phyloP scores from a whole-genome alignment of 805 yeast genomes.

The Candida rishiriensis region DNA sequence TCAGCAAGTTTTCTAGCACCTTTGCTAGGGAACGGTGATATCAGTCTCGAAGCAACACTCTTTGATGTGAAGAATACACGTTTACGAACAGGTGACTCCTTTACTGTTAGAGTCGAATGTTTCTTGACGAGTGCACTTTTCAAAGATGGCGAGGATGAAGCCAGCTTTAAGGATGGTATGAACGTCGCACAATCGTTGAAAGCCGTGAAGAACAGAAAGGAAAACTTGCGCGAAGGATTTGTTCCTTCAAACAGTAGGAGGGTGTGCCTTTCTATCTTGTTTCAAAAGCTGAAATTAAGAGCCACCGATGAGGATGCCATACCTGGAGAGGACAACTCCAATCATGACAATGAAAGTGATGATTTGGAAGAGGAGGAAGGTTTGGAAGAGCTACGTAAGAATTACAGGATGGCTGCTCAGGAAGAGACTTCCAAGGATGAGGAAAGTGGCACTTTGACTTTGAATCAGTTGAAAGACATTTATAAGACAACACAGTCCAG shows the following conservation, averaged over 20 bases:
- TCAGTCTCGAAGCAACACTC: conserved; percentile 52
- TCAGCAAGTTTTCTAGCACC: conserved; percentile 65
- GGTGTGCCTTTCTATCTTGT: conserved; percentile 9
- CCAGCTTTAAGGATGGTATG: neutral
- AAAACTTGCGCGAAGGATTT: neutral
- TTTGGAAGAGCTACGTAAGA: conserved; percentile 13
- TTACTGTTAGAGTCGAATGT: conserved; percentile 66
- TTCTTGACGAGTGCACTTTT: conserved; percentile 33
- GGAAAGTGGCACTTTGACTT: conserved; percentile 32
- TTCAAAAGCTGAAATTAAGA: conserved; percentile 10
- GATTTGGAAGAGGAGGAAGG: conserved; percentile 11
- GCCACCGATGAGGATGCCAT: conserved; percentile 18
- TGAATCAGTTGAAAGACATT: conserved; percentile 72
- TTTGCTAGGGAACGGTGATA: conserved; percentile 49
- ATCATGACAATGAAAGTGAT: conserved; percentile 46
- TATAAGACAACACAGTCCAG: conserved; percentile 60
- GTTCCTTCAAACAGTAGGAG: conserved; percentile 2
- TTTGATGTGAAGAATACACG: conserved; percentile 50
- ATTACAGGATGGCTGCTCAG: conserved; percentile 6
- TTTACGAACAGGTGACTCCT: conserved; percentile 71
- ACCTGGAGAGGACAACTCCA: conserved; percentile 42
- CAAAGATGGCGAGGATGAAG: conserved; percentile 17
- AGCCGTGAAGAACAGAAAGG: conserved; percentile 1
- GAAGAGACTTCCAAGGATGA: conserved; percentile 3
- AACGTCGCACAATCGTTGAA: conserved; percentile 4